Evolutionary conservation across 441 rosid species (phyloP).

Genomic region (Aleurites moluccanus): DNA sequence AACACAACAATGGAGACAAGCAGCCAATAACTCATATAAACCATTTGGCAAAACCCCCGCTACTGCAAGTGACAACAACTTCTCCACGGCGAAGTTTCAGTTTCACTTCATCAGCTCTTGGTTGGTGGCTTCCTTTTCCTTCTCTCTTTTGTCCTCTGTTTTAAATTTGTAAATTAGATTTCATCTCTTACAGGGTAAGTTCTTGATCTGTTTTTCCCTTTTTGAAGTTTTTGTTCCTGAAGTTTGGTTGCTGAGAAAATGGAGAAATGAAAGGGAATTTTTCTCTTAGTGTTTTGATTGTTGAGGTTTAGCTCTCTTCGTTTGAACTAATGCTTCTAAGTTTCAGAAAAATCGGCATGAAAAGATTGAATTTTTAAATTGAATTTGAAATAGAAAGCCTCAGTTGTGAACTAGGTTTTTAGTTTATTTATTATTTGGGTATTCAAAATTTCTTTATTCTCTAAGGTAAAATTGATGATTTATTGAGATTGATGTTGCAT

Average conservation of each 20-base stretch:
- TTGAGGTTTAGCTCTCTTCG: neutral
- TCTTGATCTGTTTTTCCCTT: neutral
- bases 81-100: neutral
- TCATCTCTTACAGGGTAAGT: slow-evolving; percentile 1
- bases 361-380: neutral
- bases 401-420: neutral
- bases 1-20: neutral
- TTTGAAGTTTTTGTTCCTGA: neutral
- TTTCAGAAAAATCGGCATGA: neutral
- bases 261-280: neutral
- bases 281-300: neutral
- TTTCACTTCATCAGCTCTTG: neutral
- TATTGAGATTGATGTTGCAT: neutral
- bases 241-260: slow-evolving; percentile 8
- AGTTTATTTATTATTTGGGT: neutral
- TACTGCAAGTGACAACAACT: neutral
- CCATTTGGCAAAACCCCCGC: neutral
- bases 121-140: neutral
- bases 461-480: neutral
- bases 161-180: neutral
- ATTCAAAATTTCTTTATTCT: neutral
- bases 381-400: neutral
- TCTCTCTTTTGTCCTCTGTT: neutral
- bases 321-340: neutral
- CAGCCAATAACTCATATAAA: neutral